phyloP scores from a whole-genome alignment of 352 stramenopile genomes.

The Pythium rhizo-oryzae region DNA sequence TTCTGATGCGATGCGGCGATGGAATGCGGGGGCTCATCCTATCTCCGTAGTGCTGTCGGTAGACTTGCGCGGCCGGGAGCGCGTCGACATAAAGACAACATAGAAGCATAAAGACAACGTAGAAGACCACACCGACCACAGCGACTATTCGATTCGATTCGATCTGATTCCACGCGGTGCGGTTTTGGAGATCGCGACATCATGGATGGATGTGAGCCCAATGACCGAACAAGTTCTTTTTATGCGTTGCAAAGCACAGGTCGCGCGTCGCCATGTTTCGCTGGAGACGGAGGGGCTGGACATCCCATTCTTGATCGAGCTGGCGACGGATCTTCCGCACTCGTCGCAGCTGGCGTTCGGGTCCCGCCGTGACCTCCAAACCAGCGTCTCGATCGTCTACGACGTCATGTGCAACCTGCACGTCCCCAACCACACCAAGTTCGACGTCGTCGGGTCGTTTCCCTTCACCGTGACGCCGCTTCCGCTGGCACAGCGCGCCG shows the following conservation, averaged over 20 bases:
- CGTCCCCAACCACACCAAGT: background rate
- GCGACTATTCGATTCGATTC: background rate
- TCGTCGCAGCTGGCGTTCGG: background rate
- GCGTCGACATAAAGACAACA: no score
- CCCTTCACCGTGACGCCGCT: background rate
- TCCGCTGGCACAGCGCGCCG: background rate
- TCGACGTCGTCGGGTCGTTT: background rate
- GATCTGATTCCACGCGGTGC: constrained; percentile 6
- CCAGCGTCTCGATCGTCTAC: background rate
- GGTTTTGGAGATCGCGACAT: background rate
- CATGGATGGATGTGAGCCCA: background rate
- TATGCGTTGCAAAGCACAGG: background rate
- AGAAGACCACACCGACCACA: background rate
- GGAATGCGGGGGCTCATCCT: background rate
- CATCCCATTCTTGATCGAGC: background rate
- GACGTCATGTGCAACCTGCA: background rate
- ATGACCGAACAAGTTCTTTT: background rate
- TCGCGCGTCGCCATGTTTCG: background rate
- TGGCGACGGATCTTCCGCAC: background rate
- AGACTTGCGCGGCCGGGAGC: background rate
- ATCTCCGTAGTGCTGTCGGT: background rate
- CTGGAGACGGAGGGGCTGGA: background rate
- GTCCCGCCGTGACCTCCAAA: background rate
- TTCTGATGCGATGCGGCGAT: background rate
- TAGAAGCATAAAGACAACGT: background rate